phyloP scores from a whole-genome alignment of 2,329 filamentous ascomycete genomes.

The Fusarium sp. region DNA sequence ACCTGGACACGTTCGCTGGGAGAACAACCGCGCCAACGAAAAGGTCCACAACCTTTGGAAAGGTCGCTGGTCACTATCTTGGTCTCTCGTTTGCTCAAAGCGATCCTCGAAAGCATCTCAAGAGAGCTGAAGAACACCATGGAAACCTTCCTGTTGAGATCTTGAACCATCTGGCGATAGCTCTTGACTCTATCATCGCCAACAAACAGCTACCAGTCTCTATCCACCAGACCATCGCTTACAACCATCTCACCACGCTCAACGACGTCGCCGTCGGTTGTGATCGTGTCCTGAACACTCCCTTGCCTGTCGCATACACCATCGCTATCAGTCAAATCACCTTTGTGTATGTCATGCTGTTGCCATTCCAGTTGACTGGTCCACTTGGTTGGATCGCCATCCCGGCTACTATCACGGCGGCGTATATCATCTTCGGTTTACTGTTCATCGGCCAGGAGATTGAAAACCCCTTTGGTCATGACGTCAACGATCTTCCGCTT shows the following conservation, averaged over 20 bases:
- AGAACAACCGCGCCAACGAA: conserved; percentile 58
- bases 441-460: conserved; percentile 81
- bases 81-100: conserved; percentile 80
- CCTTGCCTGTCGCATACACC: conserved; percentile 82
- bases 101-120: conserved; percentile 82
- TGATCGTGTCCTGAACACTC: conserved; percentile 84
- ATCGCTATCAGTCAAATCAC: conserved; percentile 89
- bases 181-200: conserved; percentile 70
- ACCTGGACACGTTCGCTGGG: conserved; percentile 78
- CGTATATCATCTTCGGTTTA: conserved; percentile 86
- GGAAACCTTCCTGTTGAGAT: conserved; percentile 87
- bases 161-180: conserved; percentile 75
- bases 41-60: conserved; percentile 62
- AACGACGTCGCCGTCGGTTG: conserved; percentile 79
- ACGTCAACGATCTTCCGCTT: conserved; percentile 84
- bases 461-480: conserved; percentile 85
- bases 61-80: conserved; percentile 76
- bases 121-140: conserved; percentile 76
- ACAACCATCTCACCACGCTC: conserved; percentile 70
- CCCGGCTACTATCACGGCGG: conserved; percentile 76
- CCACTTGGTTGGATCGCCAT: conserved; percentile 80
- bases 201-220: conserved; percentile 66
- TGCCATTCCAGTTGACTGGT: conserved; percentile 81
- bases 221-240: conserved; percentile 70
- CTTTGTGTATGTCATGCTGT: conserved; percentile 82